Evolutionary conservation across 202 grass and related monocot genomes (phyloP), one percentile per base, ranked within the genome.

Genomic region (Schoenoplectus tabernaemontani): DNA sequence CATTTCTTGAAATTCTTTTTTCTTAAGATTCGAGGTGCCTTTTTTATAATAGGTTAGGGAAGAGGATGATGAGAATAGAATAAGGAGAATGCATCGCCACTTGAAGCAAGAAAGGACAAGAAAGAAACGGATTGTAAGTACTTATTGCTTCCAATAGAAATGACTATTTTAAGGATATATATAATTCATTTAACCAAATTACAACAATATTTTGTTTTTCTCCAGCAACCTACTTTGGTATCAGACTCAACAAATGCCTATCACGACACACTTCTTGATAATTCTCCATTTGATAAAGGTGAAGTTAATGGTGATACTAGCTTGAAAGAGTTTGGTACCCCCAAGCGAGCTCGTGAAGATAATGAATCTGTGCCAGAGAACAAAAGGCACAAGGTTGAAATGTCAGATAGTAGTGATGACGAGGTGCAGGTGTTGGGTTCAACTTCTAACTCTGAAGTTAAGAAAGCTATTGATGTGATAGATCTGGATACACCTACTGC

Each of bases 321-420:
- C 20, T 33, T 79, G 76, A 81, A 58, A 87, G 57, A 54, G 57
- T 41, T 50, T 66, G 85, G 78, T 54, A 75, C 26, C 47, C 44
- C 70, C 26, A 92, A 98, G 85, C 87, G 79, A 32, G 43, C 82
- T 70, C 63, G 20, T 50, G 89, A 94, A 85, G 81, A 86, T 81
- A 73, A 67, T 51, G 76, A 83, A 83, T 46, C 48, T 74, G 81
- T 83, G 48, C 32, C 79, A 82, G 59, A 82, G 12, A 54, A 88
- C 59, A 95, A 95, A 83, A 91, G 78, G 56, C 79, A 37, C 15
- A 69, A 83, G 80, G 79, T 75, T 83, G 81, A 88, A 46, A 79
- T 86, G 70, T 88, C 79, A 77, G 92, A 93, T 67, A 99, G 90
- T 84, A 89, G 93, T 47, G 88, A 92, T 87, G 90, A 98, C 77